phyloP scores from a whole-genome alignment of 1,284 basidiomycete species.

The Fomitopsis palustris region DNA sequence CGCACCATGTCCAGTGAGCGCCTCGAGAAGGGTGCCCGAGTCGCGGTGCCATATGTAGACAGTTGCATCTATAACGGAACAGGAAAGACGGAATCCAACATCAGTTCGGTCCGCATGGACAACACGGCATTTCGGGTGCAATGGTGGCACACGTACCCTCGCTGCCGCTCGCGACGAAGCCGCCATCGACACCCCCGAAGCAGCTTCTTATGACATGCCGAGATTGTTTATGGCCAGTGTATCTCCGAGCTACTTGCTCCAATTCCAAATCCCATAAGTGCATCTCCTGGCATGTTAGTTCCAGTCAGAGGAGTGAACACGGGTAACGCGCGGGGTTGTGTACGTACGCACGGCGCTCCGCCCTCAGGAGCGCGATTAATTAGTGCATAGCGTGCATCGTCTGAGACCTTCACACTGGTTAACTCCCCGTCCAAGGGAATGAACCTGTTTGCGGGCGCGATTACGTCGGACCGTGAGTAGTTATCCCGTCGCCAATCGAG shows the following conservation, averaged over 20 bases:
- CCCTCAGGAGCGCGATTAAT: constrained; percentile 76
- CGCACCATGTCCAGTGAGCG: constrained; percentile 77
- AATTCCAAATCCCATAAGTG: constrained; percentile 81
- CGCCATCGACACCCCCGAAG: constrained; percentile 90
- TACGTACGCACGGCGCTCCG: constrained; percentile 39
- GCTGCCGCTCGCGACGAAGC: constrained; percentile 91
- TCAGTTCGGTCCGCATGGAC: not conserved
- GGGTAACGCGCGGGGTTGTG: constrained; percentile 2
- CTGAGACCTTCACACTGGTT: constrained; percentile 85
- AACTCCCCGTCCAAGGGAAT: constrained; percentile 73
- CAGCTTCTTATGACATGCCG: constrained; percentile 87
- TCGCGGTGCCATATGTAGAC: constrained; percentile 96
- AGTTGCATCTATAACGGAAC: constrained; percentile 61
- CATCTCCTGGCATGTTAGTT: constrained; percentile 61
- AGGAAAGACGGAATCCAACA: constrained; percentile 5
- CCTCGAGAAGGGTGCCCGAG: constrained; percentile 78
- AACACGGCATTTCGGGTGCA: not conserved
- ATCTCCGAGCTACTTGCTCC: constrained; percentile 72
- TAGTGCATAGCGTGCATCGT: constrained; percentile 84
- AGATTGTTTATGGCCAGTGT: constrained; percentile 78
- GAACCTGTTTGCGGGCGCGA: constrained; percentile 41
- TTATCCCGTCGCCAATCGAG: not conserved
- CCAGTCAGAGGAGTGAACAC: constrained; percentile 3
- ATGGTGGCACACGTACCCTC: constrained; percentile 62
- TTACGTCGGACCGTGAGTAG: not conserved